Percentiles rank a stretch among this genome's conserved stretches.
Evolutionary conservation across 2,329 filamentous ascomycete genomes (phyloP).

Genomic region (Neofusicoccum parvum): DNA sequence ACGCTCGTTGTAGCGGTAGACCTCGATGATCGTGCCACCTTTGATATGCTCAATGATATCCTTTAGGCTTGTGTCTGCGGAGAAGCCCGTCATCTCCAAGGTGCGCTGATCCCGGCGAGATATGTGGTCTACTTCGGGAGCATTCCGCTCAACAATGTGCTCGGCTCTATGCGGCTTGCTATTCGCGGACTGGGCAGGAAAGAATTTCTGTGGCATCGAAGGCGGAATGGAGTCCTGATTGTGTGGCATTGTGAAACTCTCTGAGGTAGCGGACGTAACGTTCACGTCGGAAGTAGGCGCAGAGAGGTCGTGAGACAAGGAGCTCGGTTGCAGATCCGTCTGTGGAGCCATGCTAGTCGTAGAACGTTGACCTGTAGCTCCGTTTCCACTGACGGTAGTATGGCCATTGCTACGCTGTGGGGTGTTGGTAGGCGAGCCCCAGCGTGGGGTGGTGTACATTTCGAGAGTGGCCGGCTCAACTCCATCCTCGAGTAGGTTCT

Average conservation of each 20-base stretch:
- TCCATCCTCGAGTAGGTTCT: neutral
- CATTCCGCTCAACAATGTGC: neutral
- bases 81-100: slow-evolving; percentile 63
- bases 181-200: neutral
- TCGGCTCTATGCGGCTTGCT: neutral
- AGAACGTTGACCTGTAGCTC: too few relatives aligned
- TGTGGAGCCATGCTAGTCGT: too few relatives aligned
- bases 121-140: neutral
- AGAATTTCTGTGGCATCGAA: neutral
- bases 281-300: too few relatives aligned
- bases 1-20: slow-evolving; percentile 65
- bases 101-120: slow-evolving; percentile 50
- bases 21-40: slow-evolving; percentile 70
- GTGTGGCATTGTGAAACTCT: too few relatives aligned
- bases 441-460: neutral
- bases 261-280: too few relatives aligned
- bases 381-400: neutral
- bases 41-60: slow-evolving; percentile 68
- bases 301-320: too few relatives aligned
- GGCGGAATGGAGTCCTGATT: neutral
- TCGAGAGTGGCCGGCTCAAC: neutral
- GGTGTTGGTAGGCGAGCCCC: neutral
- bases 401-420: neutral
- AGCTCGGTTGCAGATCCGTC: too few relatives aligned
- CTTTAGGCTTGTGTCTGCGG: slow-evolving; percentile 62